Evolutionary conservation across 805 yeast genomes (phyloP), one percentile per base, ranked within the genome.

Genomic region (Saturnispora serradocipensis): DNA sequence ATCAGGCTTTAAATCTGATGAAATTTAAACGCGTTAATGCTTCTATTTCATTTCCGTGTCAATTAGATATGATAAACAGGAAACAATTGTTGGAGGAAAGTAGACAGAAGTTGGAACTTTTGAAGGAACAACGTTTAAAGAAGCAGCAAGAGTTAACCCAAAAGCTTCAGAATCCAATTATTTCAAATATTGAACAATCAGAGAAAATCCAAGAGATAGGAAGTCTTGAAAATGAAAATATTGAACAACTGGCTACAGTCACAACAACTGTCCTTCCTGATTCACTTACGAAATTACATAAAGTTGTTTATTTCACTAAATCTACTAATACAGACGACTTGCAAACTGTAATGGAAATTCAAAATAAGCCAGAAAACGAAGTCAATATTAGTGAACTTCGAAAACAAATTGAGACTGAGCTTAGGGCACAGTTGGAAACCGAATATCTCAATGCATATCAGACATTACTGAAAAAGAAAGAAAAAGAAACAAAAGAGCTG

Each of bases 91-190:
- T 81, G 43, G 84, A 80, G 58, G 77, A 76, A 49, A 79, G 80
- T 56, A 67, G 72, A 52, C 74, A 70, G 44, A 70, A 73, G 49
- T 62, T 81, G 34, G 77, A 77, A 32, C 78, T 76, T 61, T 68
- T 81, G n/a, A 65, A 80, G 44, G 38, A 57, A 36, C 56, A 44
- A 5, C 51, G 46, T 35, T 34, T 35, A 24, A 39, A 47, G 8
- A 32, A 49, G 34, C 43, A 27, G 11, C 45, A 38, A 11, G 42
- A 38, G 15, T 20, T 38, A 18, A 18, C 15, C 11, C 20, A 38
- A 20, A 38, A 38, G 5, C 13, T 38, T 3, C 22, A 38, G 18
- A 18, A 8, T 20, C 22, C 24, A 8, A 5, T 18, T 18, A 18
- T 9, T 38, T 11, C 3, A 4, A 18, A 13, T 22, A 32, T 5